phyloP scores from a whole-genome alignment of 768 basidiomycete genomes.

The Suillus americanus region DNA sequence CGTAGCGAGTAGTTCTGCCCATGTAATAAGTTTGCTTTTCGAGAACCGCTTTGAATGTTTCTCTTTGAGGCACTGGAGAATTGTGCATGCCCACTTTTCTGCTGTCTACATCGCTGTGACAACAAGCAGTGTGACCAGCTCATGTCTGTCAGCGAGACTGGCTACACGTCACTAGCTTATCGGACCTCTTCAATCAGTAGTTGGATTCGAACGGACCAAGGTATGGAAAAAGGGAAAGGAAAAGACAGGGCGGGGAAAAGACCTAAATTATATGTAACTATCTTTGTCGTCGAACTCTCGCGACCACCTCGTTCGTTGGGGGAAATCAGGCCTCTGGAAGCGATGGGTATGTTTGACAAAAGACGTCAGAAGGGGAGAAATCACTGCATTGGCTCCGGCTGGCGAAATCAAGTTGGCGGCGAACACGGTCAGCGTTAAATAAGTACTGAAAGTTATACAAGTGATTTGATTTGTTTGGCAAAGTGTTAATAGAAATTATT shows the following conservation, averaged over 20 bases:
- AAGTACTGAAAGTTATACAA: too few species aligned
- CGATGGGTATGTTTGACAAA: not conserved
- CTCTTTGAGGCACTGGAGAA: not conserved
- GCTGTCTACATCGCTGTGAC: not conserved
- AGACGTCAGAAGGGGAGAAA: not conserved
- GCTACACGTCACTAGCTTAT: not conserved
- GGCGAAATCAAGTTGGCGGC: not conserved
- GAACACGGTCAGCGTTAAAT: too few species aligned
- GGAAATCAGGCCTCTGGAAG: too few species aligned
- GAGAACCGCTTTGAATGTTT: not conserved
- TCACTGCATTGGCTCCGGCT: not conserved
- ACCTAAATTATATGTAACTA: not conserved
- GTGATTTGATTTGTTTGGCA: slow-evolving; percentile 4
- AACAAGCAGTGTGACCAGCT: not conserved
- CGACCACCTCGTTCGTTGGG: not conserved
- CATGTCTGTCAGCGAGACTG: not conserved
- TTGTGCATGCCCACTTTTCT: not conserved
- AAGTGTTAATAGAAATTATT: not conserved
- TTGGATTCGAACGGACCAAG: not conserved
- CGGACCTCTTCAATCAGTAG: not conserved
- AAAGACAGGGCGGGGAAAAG: not conserved
- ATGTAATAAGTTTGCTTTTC: not conserved
- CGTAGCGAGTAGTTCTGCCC: not conserved
- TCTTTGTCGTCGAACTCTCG: too few species aligned
- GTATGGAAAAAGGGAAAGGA: not conserved